Conservation (phyloP, 495 filamentous ascomycete species). For the Neurospora sp. region DNA sequence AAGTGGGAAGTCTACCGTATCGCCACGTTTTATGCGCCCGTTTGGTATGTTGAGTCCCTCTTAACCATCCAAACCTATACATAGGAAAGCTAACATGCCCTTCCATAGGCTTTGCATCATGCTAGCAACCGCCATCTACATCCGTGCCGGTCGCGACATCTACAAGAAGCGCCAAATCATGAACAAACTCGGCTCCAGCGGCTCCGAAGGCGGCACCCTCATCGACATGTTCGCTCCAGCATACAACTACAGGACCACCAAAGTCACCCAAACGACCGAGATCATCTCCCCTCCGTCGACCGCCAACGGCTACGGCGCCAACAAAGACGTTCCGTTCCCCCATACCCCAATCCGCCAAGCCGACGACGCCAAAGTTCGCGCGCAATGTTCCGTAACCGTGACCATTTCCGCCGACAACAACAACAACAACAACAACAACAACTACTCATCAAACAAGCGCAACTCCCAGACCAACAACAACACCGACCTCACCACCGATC, state of each 20-base stretch:
- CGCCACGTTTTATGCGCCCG: constrained; percentile 69
- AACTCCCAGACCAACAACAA: not conserved
- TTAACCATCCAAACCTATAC: not conserved
- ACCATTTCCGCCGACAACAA: constrained; percentile 32
- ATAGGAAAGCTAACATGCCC: not conserved
- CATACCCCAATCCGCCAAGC: constrained; percentile 1
- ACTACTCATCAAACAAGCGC: not conserved
- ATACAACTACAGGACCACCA: constrained; percentile 41
- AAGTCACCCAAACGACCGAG: constrained; percentile 42
- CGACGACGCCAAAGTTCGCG: constrained; percentile 11
- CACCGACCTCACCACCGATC: constrained; percentile 9
- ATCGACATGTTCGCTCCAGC: constrained; percentile 33
- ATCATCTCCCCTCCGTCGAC: constrained; percentile 13
- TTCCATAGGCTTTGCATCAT: constrained; percentile 47
- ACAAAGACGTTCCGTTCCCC: constrained; percentile 1
- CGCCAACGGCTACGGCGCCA: constrained; percentile 7
- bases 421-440: constrained; percentile 12
- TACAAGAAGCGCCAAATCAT: constrained; percentile 44
- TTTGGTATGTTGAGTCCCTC: constrained; percentile 45
- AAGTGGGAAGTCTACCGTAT: constrained; percentile 66
- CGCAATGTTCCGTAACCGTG: constrained; percentile 30
- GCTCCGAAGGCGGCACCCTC: constrained; percentile 3
- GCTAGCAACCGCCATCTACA: constrained; percentile 63
- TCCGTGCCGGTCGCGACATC: constrained; percentile 61
- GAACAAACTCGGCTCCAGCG: constrained; percentile 24